Evolutionary conservation across 139 green algal genomes (phyloP), one percentile per base, ranked within the genome.

Genomic region (Zygnema cylindricum): DNA sequence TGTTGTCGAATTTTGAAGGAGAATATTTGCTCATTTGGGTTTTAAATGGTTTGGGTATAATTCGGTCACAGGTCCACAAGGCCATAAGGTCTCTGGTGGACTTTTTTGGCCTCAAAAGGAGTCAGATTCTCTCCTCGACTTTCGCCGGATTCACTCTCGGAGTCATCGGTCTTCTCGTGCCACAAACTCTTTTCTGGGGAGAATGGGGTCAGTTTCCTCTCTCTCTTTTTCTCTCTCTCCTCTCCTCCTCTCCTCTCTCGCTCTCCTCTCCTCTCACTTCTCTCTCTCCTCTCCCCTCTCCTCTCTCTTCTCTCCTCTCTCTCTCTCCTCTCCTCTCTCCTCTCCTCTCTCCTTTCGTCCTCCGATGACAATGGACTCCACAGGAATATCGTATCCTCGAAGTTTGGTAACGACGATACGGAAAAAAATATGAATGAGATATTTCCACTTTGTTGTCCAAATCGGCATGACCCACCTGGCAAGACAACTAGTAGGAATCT

Each of bases 61-160:
- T n/a, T n/a, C n/a, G n/a, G n/a, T n/a, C n/a, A n/a, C 81, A 87
- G 81, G 54, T 87, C 55, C 81, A 87, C 36, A 78, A 40, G 42
- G 43, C n/a, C 30, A 2, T 87, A 2, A n/a, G 81, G 2, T 2
- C 73, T 1, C 2, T 87, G 81, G 35, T 81, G 2, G 36, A 78
- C 33, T 2, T 2, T 42, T 3, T 11, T 1, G 3, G 55, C 30
- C 3, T 88, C 11, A 88, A 88, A 69, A 39, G 81, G 69, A 43
- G 69, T 33, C 69, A 88, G 33, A 33, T 88, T n/a, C 1, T 41
- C n/a, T 11, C 36, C 49, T 39, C 83, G 2, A 87, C 63, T 7
- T 30, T 85, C 1, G 69, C 69, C 2, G 83, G 83, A 1, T 25
- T 88, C 83, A 2, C 57, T 1, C 25, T 88, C 7, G 83, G 42